These are phyloP conservation scores for Xylaria sp. DNA, from an alignment of 2,329 filamentous ascomycete genomes.

Conservation along the genomic window DNA sequence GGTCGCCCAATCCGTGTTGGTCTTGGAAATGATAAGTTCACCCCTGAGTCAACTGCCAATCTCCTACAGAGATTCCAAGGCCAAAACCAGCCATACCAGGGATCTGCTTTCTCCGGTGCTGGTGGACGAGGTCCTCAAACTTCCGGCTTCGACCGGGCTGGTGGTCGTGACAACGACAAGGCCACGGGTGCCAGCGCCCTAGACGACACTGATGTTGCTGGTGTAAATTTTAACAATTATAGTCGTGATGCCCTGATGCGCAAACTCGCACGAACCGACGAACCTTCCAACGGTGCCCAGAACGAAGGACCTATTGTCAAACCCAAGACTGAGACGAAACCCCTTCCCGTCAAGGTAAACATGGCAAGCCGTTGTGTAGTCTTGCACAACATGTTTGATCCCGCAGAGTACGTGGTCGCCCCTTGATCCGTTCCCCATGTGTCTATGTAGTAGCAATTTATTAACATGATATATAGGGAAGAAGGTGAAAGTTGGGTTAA, in stretches of 20 bases:
- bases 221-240: slow-evolving; percentile 99
- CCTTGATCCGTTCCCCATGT: background rate
- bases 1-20: slow-evolving; percentile 96
- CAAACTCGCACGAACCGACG: slow-evolving; percentile 94
- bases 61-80: slow-evolving; percentile 87
- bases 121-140: slow-evolving; percentile 81
- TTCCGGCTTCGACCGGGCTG: slow-evolving; percentile 85
- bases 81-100: slow-evolving; percentile 73
- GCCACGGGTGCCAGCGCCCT: slow-evolving; percentile 86
- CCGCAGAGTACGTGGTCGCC: slow-evolving; percentile 68
- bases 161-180: slow-evolving; percentile 84
- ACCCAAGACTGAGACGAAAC: slow-evolving; percentile 72
- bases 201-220: slow-evolving; percentile 94
- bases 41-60: slow-evolving; percentile 90
- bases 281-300: slow-evolving; percentile 59
- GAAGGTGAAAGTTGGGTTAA: slow-evolving; percentile 84
- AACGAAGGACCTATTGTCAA: slow-evolving; percentile 69
- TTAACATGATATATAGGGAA: slow-evolving; percentile 57
- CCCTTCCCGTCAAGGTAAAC: slow-evolving; percentile 78
- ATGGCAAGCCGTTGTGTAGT: slow-evolving; percentile 92
- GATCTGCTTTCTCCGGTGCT: slow-evolving; percentile 84
- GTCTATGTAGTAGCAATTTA: background rate
- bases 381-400: slow-evolving; percentile 92
- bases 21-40: slow-evolving; percentile 99
- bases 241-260: slow-evolving; percentile 98